Base-by-base conservation (phyloP, 192 early-diverging fungal genomes). In the Entophlyctis luteolus region DNA sequence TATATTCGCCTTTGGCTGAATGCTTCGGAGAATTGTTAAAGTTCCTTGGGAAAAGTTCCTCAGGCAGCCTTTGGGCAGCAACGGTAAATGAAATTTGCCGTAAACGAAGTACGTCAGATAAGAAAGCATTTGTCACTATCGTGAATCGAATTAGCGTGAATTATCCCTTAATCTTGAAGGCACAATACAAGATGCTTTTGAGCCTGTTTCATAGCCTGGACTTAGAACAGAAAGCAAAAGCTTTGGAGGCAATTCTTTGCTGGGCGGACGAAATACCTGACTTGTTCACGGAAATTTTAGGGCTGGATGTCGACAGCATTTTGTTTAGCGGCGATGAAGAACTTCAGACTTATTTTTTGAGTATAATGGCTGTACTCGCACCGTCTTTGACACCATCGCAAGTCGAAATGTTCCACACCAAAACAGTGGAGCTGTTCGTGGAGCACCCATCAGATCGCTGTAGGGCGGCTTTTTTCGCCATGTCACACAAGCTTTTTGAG, bases 1-100 rank as follows among this genome's bases (percentile, higher is more conserved):
- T 87, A 3, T 81, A 77, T 67, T 62, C 79, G 3, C 71, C 80
- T 29, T 60, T 79, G n/a, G 87, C 88, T 5, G 88, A 88, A 72
- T 70, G 65, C 27, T 4, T 77, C 55, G 78, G 78, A 33, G 48
- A n/a, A 12, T 18, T 75, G n/a, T 53, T 75, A 6, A 10, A n/a
- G 29, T 56, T 32, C 28, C 56, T 62, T 48, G 60, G 53, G 25
- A 53, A 23, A 10, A 6, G 29, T 14, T 56, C 12, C 55, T 33
- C 16, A 34, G 10, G 6, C 23, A 28, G 16, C 10, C 20, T 27
- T 34, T 28, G 1, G 31, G 6, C 27, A n/a, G 35, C 18, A 1
- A 12, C 52, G 50, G 36, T 66, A 8, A 52, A 66, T 5, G 63
- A 66, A 5, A 32, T 28, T 38, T 54, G 48, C 50, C 23, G 28